Evolutionary conservation across 1,284 basidiomycete genomes (phyloP).

Genomic region (Heterobasidion occidentale): DNA sequence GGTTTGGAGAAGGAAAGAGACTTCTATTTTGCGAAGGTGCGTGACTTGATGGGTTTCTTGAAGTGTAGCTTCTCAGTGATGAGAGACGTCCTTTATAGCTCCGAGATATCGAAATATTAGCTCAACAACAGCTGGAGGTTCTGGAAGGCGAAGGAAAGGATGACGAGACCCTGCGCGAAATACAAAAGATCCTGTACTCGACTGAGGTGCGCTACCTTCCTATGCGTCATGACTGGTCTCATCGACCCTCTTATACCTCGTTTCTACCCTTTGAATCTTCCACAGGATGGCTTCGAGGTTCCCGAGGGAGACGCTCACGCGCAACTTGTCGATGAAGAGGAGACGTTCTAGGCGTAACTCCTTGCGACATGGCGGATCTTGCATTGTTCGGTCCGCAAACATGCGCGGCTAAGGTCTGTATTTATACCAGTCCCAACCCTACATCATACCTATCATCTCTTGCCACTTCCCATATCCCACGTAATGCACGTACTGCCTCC

Average conservation of each 20-base stretch:
- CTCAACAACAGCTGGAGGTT: slow-evolving; percentile 64
- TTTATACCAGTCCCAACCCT: neutral
- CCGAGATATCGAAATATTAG: slow-evolving; percentile 92
- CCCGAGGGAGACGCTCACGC: slow-evolving; percentile 36
- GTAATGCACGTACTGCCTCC: neutral
- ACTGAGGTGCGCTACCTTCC: slow-evolving; percentile 67
- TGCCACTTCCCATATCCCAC: neutral
- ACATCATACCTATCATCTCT: slow-evolving; percentile 1
- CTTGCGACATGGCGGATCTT: too few species aligned
- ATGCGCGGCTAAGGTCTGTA: neutral
- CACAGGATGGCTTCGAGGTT: slow-evolving; percentile 65
- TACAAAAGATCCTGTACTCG: slow-evolving; percentile 92
- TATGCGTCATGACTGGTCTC: neutral
- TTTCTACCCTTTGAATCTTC: neutral
- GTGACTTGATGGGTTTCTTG: slow-evolving; percentile 14
- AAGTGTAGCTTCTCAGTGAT: neutral
- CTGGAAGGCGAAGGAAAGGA: slow-evolving; percentile 56
- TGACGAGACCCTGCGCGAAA: slow-evolving; percentile 67
- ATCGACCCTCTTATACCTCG: neutral
- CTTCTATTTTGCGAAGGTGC: slow-evolving; percentile 96
- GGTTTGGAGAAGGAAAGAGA: slow-evolving; percentile 92
- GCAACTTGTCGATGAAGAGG: slow-evolving; percentile 43
- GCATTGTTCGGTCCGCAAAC: too few species aligned
- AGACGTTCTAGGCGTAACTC: slow-evolving; percentile 37
- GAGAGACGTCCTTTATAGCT: slow-evolving; percentile 42